Conservation (phyloP, 1,284 basidiomycete species). For the Malassezia cuniculi region DNA sequence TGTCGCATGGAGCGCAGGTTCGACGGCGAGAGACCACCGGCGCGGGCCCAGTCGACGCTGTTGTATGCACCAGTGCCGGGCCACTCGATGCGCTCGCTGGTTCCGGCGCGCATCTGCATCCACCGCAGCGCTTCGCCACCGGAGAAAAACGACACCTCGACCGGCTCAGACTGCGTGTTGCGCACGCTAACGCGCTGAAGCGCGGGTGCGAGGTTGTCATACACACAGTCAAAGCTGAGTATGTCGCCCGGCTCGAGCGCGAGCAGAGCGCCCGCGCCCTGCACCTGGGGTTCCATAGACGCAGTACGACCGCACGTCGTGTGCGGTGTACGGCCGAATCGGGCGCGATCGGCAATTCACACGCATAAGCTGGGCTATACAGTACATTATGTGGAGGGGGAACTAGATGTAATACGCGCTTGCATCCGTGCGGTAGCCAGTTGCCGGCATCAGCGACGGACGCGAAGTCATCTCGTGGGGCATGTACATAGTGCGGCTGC, state of each 20-base stretch:
- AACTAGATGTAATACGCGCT: constrained; percentile 11
- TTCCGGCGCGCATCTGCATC: constrained; percentile 6
- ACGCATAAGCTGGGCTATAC: no score
- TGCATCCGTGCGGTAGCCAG: constrained; percentile 10
- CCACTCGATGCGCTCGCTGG: neutral
- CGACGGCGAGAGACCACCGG: constrained; percentile 28
- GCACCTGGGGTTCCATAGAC: no score
- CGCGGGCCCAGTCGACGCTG: constrained; percentile 28
- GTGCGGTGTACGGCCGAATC: no score
- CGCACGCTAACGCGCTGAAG: constrained; percentile 12
- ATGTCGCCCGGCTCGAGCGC: no score
- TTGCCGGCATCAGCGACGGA: constrained; percentile 2
- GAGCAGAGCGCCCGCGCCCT: no score
- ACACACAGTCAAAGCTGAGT: constrained; percentile 14
- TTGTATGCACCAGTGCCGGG: constrained; percentile 29
- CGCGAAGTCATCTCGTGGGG: constrained; percentile 1
- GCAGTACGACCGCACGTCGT: no score
- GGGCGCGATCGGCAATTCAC: no score
- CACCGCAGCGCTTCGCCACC: constrained; percentile 2
- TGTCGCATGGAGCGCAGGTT: constrained; percentile 35
- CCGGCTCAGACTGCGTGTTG: constrained; percentile 5
- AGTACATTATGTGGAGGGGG: no score
- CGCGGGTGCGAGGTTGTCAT: constrained; percentile 20
- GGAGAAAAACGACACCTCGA: neutral
- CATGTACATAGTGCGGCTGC: constrained; percentile 12